phyloP scores from a whole-genome alignment of 257 asterid genomes.

The Leptodermis oblonga region DNA sequence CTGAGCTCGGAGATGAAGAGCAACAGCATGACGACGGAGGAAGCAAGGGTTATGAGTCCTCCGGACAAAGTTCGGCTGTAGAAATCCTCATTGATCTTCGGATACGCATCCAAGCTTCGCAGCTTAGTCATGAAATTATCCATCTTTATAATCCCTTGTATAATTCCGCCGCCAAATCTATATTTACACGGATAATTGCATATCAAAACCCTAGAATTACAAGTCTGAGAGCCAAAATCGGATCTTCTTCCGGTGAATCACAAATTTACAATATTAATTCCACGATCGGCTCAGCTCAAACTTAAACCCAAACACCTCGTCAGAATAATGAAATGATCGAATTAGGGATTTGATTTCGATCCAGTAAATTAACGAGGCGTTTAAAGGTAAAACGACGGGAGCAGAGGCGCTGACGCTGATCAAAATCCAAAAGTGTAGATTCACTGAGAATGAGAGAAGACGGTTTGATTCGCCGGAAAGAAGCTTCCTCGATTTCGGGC shows the following conservation, averaged over 20 bases:
- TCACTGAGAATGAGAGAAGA: too few species aligned
- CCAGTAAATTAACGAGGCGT: conserved; percentile 10
- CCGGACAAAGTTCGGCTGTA: conserved; percentile 96
- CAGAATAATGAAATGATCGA: conserved; percentile 20
- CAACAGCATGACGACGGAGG: conserved; percentile 79
- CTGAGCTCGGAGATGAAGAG: conserved; percentile 96
- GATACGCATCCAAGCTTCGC: conserved; percentile 81
- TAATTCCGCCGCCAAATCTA: conserved; percentile 1
- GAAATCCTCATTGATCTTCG: conserved; percentile 98
- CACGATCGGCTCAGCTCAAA: conserved; percentile 5
- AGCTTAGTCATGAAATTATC: conserved; percentile 60
- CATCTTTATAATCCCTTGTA: conserved; percentile 30
- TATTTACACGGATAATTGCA: neutral
- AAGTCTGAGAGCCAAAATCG: neutral
- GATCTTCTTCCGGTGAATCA: neutral
- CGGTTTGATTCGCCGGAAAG: too few species aligned
- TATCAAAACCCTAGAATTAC: neutral
- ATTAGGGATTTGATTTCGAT: neutral
- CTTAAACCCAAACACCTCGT: too few species aligned
- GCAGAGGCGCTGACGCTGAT: too few species aligned
- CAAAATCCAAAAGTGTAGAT: too few species aligned
- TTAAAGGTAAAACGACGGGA: neutral
- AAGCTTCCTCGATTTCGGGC: too few species aligned
- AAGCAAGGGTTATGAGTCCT: conserved; percentile 76
- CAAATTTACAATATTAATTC: neutral